Evolutionary conservation across 2,329 filamentous ascomycete species (phyloP).

Genomic region (Claviceps sp.): DNA sequence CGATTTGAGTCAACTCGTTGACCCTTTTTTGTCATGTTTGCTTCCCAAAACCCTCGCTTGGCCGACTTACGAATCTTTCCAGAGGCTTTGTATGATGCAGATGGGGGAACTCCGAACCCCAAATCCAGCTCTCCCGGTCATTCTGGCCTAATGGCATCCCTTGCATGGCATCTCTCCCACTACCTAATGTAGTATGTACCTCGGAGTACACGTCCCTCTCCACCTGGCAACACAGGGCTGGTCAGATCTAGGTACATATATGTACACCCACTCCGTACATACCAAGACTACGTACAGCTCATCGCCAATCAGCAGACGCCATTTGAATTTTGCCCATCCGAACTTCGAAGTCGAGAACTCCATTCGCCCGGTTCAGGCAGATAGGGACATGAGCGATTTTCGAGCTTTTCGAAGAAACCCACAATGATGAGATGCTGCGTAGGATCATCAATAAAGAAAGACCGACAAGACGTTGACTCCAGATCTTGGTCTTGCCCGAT

Average conservation of each 20-base stretch:
- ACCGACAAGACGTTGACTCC: neutral
- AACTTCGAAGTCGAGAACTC: neutral
- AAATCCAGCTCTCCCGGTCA: neutral
- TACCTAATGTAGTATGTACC: no score
- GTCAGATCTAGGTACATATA: conserved; percentile 1
- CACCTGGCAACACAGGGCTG: neutral
- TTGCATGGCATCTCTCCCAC: neutral
- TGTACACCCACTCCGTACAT: neutral
- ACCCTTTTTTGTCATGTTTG: neutral
- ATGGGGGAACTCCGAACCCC: neutral
- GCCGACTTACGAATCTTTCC: neutral
- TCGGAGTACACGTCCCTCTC: neutral
- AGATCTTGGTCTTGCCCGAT: neutral
- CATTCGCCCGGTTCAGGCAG: neutral
- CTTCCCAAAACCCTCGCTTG: neutral
- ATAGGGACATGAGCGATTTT: neutral
- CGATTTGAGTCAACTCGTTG: neutral
- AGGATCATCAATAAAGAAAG: neutral
- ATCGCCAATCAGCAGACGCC: neutral
- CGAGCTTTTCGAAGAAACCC: no score
- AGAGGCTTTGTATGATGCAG: neutral
- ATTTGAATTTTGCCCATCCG: neutral
- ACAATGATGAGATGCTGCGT: neutral
- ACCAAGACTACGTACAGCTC: conserved; percentile 2
- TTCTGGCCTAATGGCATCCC: neutral